Percentiles rank a stretch among this genome's conserved stretches.
Conservation (phyloP, 805 yeast genomes). For the Torulaspora quercuum region DNA sequence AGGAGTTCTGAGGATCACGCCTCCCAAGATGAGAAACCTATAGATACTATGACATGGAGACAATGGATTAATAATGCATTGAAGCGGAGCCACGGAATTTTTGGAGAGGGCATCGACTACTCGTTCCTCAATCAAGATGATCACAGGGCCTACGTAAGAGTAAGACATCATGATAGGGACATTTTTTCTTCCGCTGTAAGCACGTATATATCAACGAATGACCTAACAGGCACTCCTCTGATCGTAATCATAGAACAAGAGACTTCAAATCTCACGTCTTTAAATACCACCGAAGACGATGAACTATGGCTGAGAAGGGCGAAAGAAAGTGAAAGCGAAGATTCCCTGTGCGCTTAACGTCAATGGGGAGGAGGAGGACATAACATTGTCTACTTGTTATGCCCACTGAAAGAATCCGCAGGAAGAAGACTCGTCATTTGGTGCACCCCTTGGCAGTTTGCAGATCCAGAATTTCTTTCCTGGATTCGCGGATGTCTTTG, state of each 20-base stretch:
- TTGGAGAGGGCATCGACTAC: conserved; percentile 41
- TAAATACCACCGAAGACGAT: conserved; percentile 32
- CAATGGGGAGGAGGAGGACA: too few species aligned
- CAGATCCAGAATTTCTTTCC: conserved; percentile 59
- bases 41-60: conserved; percentile 42
- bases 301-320: conserved; percentile 27
- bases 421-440: conserved; percentile 34
- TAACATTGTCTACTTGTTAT: too few species aligned
- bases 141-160: conserved; percentile 27
- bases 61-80: conserved; percentile 38
- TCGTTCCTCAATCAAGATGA: conserved; percentile 31
- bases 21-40: conserved; percentile 19
- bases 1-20: conserved; percentile 27
- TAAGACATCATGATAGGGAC: conserved; percentile 31
- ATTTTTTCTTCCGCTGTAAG: conserved; percentile 34
- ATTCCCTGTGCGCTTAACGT: conserved; percentile 12
- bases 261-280: conserved; percentile 20
- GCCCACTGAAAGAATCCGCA: conserved; percentile 58
- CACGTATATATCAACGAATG: conserved; percentile 34
- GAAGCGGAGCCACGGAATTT: conserved; percentile 39
- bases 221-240: conserved; percentile 29
- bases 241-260: conserved; percentile 24
- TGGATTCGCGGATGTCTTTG: conserved; percentile 42
- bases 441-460: conserved; percentile 36
- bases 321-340: conserved; percentile 22